Evolutionary conservation across 1,139 yeast genomes (phyloP).

Genomic region (Pichia sp.): DNA sequence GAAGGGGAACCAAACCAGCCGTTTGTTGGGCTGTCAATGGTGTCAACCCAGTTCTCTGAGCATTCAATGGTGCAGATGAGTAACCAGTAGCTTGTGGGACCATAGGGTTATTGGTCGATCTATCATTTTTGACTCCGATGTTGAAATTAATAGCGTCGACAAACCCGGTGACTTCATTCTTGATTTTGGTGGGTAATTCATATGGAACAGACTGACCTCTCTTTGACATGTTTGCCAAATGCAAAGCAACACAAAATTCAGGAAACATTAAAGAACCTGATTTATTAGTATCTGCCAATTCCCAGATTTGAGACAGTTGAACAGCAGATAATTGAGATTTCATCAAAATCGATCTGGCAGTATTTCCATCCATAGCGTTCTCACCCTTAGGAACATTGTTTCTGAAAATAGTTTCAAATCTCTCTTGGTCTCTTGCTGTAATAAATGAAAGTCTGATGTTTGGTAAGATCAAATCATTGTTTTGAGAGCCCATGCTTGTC

Average conservation of each 20-base stretch:
- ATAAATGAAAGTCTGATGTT: slow-evolving; percentile 74
- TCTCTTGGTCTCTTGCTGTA: slow-evolving; percentile 77
- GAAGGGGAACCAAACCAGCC: slow-evolving; percentile 43
- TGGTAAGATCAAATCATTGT: slow-evolving; percentile 51
- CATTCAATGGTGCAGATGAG: slow-evolving; percentile 29
- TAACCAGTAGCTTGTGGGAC: slow-evolving; percentile 29
- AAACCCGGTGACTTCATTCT: slow-evolving; percentile 79
- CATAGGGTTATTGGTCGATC: slow-evolving; percentile 34
- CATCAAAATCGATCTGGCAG: slow-evolving; percentile 74
- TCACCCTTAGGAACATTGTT: slow-evolving; percentile 73
- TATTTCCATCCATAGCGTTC: slow-evolving; percentile 68
- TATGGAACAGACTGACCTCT: slow-evolving; percentile 77
- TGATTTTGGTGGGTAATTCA: slow-evolving; percentile 64
- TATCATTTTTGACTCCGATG: slow-evolving; percentile 41
- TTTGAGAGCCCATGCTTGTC: slow-evolving; percentile 33
- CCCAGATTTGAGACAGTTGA: slow-evolving; percentile 85
- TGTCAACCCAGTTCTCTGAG: slow-evolving; percentile 32
- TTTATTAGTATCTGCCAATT: slow-evolving; percentile 78
- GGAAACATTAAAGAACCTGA: slow-evolving; percentile 87
- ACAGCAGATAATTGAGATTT: slow-evolving; percentile 76
- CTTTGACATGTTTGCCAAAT: slow-evolving; percentile 72
- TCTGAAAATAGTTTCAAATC: slow-evolving; percentile 78
- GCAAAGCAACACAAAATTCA: slow-evolving; percentile 90
- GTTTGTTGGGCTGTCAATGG: slow-evolving; percentile 31
- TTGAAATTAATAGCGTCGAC: slow-evolving; percentile 84